Evolutionary conservation across 208 protist species (phyloP), one percentile per base, ranked within the genome.

Genomic region (Trypanosoma melophagium): DNA sequence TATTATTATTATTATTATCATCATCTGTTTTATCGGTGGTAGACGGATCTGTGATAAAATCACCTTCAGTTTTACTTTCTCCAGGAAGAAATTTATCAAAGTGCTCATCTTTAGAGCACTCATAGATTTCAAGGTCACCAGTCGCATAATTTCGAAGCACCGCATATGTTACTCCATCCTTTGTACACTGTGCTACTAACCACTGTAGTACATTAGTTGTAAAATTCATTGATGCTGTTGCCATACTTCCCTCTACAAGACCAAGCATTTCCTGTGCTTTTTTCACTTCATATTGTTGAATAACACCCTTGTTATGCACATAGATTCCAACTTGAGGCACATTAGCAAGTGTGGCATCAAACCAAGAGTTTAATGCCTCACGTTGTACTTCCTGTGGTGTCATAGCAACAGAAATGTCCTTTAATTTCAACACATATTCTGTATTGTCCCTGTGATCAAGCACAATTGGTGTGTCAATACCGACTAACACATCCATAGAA

Each of bases 261-360:
- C 73, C 76, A 21, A 93, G 80, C 60, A 92, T 71, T 47, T 96
- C 87, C 16, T 86, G 74, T 22, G 84, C 86, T 52, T 88, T 88
- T 54, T 72, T 80, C 28, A 92, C 74, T 25, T 90, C 79, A 71
- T 81, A 90, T 24, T 76, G 70, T 76, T 92, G 73, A 71, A 96
- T 71, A 40, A 92, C 71, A 47, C 90, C 90, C 49, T 78, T 82
- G 61, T 81, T 76, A 73, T 96, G 87, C 16, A 87, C 69, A 72
- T 90, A 96, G 12, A 91, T 80, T 40, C 86, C 90, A 8, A 96
- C 77, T 38, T 92, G 73, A 4, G 86, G 71, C 21, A 92, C 85
- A 61, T 92, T 90, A 2, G 90, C 90, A 44, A 93, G 71, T 47
- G 82, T 92, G 9, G 87, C 87, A 49, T 93, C 81, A 59, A 96